Evolutionary conservation across 2,329 filamentous ascomycete species (phyloP).

Genomic region (Aspergillus felis): DNA sequence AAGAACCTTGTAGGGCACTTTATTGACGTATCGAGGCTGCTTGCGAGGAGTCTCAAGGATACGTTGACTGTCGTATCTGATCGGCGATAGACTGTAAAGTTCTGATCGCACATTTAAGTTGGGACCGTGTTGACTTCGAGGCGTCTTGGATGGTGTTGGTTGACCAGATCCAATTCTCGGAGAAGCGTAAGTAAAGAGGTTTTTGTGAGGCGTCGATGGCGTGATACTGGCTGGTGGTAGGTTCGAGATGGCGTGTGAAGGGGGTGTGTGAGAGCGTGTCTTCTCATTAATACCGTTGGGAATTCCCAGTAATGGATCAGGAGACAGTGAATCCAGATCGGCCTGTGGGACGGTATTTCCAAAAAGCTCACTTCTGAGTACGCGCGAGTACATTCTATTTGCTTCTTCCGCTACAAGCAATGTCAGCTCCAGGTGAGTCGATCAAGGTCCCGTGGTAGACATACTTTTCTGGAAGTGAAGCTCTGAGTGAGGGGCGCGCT

Average conservation of each 20-base stretch:
- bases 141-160: conserved; percentile 82
- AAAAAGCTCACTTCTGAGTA: conserved; percentile 65
- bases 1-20: conserved; percentile 95
- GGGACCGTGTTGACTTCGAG: conserved; percentile 78
- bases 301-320: conserved; percentile 49
- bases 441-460: conserved; percentile 26
- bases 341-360: conserved; percentile 83
- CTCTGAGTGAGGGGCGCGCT: conserved; percentile 81
- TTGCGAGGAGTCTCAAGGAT: conserved; percentile 89
- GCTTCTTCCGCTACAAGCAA: conserved; percentile 50
- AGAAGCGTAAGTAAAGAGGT: conserved; percentile 88
- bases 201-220: conserved; percentile 94
- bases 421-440: conserved; percentile 11
- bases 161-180: conserved; percentile 72
- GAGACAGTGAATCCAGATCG: conserved; percentile 60
- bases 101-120: conserved; percentile 89
- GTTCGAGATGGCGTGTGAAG: conserved; percentile 60
- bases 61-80: conserved; percentile 86
- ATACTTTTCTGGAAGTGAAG: conserved; percentile 90
- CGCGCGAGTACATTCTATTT: background rate
- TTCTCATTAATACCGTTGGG: conserved; percentile 57
- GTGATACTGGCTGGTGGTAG: conserved; percentile 72
- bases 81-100: conserved; percentile 91
- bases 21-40: conserved; percentile 84
- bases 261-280: conserved; percentile 76